These are phyloP conservation scores for Diutina pseudorugosa DNA, from an alignment of 1,139 yeast genomes.

Conservation along the genomic window DNA sequence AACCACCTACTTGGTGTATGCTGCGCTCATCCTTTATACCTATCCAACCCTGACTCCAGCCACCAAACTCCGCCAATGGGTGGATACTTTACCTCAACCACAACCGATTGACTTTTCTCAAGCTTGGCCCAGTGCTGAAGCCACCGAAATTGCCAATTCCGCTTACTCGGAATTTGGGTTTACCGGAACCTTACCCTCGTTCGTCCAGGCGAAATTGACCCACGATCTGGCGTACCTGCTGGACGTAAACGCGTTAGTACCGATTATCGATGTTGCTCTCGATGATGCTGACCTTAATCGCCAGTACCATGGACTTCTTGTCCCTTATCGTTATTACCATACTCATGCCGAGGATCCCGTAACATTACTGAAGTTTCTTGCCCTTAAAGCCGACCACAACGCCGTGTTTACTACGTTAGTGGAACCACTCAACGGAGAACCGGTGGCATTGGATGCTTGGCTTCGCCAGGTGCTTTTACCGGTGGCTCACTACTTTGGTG, in stretches of 20 bases:
- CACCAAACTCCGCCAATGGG: background rate
- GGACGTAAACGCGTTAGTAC: background rate
- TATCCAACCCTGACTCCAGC: conserved; percentile 1
- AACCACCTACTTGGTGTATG: background rate
- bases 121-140: background rate
- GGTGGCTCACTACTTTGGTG: background rate
- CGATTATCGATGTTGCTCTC: background rate
- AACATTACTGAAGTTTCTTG: background rate
- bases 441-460: background rate
- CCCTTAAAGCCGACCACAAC: background rate
- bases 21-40: background rate
- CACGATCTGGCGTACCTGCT: background rate
- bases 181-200: background rate
- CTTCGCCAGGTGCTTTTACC: background rate
- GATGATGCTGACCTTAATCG: background rate
- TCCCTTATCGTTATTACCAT: background rate
- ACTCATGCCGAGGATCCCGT: background rate
- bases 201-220: background rate
- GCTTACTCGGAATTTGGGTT: background rate
- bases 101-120: background rate
- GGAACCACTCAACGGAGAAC: background rate
- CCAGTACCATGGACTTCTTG: background rate
- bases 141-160: background rate
- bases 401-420: background rate
- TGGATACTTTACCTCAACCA: background rate